Evolutionary conservation across 768 basidiomycete species (phyloP), one percentile per base, ranked within the genome.

Genomic region (Pleurotus citrinopileatus): DNA sequence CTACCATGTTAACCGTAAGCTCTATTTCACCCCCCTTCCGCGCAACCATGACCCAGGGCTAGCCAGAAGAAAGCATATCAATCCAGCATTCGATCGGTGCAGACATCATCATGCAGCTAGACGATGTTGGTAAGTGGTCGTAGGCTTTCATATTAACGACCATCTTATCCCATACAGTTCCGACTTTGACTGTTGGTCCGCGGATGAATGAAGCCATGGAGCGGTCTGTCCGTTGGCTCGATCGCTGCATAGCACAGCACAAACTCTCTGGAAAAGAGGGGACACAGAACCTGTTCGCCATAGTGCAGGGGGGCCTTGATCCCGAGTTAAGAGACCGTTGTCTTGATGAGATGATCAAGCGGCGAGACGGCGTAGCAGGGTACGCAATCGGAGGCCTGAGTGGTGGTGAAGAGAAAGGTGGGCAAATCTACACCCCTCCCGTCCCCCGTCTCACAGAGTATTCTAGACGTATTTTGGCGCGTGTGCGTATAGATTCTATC

Each of bases 71-170:
- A 73, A 91, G 89, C 61, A 94, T 95, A 37, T 83, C 84, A 13
- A 89, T 93, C 61, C 92, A 96, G 64, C 94, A 96, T 63, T 77
- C 87, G 6, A 94, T 96, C 38, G 92, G 93, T 4, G 90, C 87
- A 23, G 93, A 96, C 65, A 96, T 96, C 56, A 92, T 96, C 57
- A 95, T 96, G 94, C 93, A 92, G 65, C 78, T 94, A 15, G 92
- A 94, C 66, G 92, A 94, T 68, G 92, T 94, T 47, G 91, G 91
- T 87, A 61, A 66, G 85, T 72, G 40, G 20, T 34, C 48, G 4
- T 44, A 20, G 7, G 40, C n/a, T 28, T 47, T 0, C n/a, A n/a
- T n/a, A n/a, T n/a, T n/a, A n/a, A n/a, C n/a, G n/a, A n/a, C n/a
- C 3, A 27, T 27, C 8, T 32, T 15, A 53, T 52, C 22, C 46